Base-by-base conservation (phyloP, 345 rosid species). In the Eutrema japonicum region DNA sequence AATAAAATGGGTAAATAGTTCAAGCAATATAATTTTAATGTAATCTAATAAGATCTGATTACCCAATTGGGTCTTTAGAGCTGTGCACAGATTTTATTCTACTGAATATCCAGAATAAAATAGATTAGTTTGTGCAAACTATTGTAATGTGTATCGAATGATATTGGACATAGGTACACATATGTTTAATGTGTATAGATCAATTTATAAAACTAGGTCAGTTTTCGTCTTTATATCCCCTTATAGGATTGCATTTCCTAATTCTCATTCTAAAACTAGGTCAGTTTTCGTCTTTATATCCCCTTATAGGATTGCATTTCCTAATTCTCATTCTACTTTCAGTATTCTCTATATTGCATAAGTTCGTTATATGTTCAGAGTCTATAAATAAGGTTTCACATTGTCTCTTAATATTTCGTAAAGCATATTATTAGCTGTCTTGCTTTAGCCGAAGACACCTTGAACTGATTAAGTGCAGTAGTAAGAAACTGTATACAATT, bases 41-140 rank as follows among this genome's bases (percentile, higher is more conserved):
- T 70, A 45, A 45, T 45, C 40, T 52, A 61, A 68, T 61, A 64
- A 36, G 75, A 76, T 76, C 48, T 70, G 75, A 64, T 64, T 70
- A 76, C 66, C 61, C 54, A 55, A 63, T 37, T 63, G 43, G 66
- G 71, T 54, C 43, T 46, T 69, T 54, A 57, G 32, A 69, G 79
- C 74, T 69, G 75, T 63, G 64, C 59, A 38, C 12, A 68, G 64
- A 69, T 76, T 76, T 76, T 70, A 69, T 70, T 46, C 71, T 32
- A 32, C 46, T 46, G 68, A 61, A 68, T 33, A 55, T 75, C 79
- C 51, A 62, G 16, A 14, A 61, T 43, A 60, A 67, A 42, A 42
- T 65, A 67, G 14, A 48, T 26, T 32, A 35, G 36, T 32, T 49
- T 74, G 45, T 58, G 36, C 65, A 63, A 50, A 49, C 48, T 59